These are phyloP conservation scores for Rhizopus sp. DNA, from an alignment of 371 early-diverging fungal species.

Conservation along the genomic window DNA sequence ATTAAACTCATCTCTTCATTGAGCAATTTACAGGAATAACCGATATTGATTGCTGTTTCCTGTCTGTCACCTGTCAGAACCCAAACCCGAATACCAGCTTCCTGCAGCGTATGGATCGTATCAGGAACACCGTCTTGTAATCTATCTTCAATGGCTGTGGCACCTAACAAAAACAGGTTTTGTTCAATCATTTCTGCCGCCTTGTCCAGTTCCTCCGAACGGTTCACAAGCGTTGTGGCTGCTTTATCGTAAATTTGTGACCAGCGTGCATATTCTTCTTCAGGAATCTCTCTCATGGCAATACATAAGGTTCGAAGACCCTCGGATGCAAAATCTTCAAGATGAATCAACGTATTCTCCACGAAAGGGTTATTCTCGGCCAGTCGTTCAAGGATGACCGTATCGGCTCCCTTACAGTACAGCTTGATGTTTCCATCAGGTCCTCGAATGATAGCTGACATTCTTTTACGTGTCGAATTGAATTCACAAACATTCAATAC, in stretches of 20 bases:
- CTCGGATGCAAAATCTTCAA: constrained; percentile 89
- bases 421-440: constrained; percentile 91
- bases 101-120: constrained; percentile 91
- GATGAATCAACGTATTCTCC: constrained; percentile 71
- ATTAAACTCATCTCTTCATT: constrained; percentile 86
- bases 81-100: constrained; percentile 97
- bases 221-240: constrained; percentile 86
- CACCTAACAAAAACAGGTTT: constrained; percentile 89
- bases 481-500: constrained; percentile 96
- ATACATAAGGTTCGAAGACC: constrained; percentile 94
- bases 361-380: constrained; percentile 77
- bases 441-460: constrained; percentile 90
- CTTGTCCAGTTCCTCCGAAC: constrained; percentile 84
- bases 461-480: constrained; percentile 96
- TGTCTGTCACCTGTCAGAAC: constrained; percentile 94
- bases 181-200: constrained; percentile 95
- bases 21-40: constrained; percentile 86
- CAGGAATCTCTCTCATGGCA: constrained; percentile 88
- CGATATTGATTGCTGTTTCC: constrained; percentile 94
- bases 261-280: constrained; percentile 90
- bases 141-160: constrained; percentile 99
- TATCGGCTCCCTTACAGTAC: constrained; percentile 99
- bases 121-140: constrained; percentile 98
- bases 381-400: constrained; percentile 94
- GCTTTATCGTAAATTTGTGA: constrained; percentile 82